Evolutionary conservation across 768 basidiomycete genomes (phyloP).

Genomic region (Boletus reticuloceps): DNA sequence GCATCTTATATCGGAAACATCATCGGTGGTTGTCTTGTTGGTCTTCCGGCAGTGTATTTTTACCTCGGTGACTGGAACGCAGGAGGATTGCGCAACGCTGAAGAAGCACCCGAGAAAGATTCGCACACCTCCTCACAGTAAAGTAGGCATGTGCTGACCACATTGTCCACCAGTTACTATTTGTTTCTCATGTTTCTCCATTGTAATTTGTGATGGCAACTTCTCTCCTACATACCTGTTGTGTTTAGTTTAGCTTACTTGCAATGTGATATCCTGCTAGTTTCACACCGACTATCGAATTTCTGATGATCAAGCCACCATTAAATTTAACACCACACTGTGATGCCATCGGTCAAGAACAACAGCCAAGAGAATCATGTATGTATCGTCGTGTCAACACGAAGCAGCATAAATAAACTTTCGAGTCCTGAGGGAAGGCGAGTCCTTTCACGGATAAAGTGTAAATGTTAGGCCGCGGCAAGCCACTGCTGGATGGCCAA

Average conservation of each 20-base stretch:
- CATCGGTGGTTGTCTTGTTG: slow-evolving; percentile 63
- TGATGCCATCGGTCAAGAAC: too few relatives aligned
- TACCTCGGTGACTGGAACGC: slow-evolving; percentile 52
- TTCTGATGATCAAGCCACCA: too few relatives aligned
- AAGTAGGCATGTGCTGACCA: not conserved
- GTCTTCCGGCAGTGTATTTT: slow-evolving; percentile 61
- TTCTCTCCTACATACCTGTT: not conserved
- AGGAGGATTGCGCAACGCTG: slow-evolving; percentile 39
- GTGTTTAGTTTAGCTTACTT: not conserved
- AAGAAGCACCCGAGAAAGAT: slow-evolving; percentile 31
- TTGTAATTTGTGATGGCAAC: not conserved
- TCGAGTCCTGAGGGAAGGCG: too few relatives aligned
- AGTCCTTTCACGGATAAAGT: not conserved
- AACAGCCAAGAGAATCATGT: too few relatives aligned
- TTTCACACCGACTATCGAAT: too few relatives aligned
- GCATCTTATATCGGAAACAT: slow-evolving; percentile 66
- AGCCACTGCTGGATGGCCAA: slow-evolving; percentile 50
- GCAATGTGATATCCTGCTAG: too few relatives aligned
- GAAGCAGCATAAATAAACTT: too few relatives aligned
- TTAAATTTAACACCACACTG: too few relatives aligned
- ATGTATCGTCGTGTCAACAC: too few relatives aligned
- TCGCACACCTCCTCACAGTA: slow-evolving; percentile 11
- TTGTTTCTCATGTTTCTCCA: too few relatives aligned
- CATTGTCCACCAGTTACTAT: too few relatives aligned
- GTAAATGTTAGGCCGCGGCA: not conserved